A percentile compares a stretch with the other conserved stretches of the same genome.
Conservation (phyloP, 2,329 filamentous ascomycete species). For the Leptographium radiaticola region DNA sequence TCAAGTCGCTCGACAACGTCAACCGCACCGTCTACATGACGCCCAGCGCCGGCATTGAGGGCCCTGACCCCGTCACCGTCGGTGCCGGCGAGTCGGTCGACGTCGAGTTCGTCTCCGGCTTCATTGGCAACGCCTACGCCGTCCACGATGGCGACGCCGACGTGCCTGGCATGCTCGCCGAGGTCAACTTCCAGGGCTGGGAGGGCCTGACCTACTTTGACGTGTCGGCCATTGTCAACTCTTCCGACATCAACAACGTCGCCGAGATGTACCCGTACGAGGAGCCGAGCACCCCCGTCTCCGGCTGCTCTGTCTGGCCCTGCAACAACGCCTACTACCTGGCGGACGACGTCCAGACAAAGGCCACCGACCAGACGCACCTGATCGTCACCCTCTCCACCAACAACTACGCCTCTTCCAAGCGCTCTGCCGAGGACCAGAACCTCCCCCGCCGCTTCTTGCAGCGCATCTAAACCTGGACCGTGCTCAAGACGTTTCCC, state of each 20-base stretch:
- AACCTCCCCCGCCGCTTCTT: slow-evolving; percentile 11
- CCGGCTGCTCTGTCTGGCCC: slow-evolving; percentile 27
- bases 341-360: slow-evolving; percentile 26
- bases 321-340: slow-evolving; percentile 28
- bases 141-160: slow-evolving; percentile 18
- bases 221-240: slow-evolving; percentile 31
- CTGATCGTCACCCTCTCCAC: slow-evolving; percentile 20
- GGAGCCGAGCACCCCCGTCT: slow-evolving; percentile 16
- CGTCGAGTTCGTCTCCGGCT: slow-evolving; percentile 20
- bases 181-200: slow-evolving; percentile 23
- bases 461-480: neutral
- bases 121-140: slow-evolving; percentile 23
- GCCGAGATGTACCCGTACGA: slow-evolving; percentile 24
- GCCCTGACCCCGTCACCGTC: slow-evolving; percentile 27
- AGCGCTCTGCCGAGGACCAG: slow-evolving; percentile 5
- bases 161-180: slow-evolving; percentile 24
- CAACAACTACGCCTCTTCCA: slow-evolving; percentile 2
- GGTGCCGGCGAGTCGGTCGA: slow-evolving; percentile 23
- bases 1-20: slow-evolving; percentile 42
- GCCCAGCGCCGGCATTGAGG: slow-evolving; percentile 22
- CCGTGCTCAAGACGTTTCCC: neutral
- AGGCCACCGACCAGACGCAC: slow-evolving; percentile 19
- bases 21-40: slow-evolving; percentile 39
- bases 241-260: slow-evolving; percentile 24
- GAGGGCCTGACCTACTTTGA: slow-evolving; percentile 26